Conservation (phyloP, 441 rosid species). For the Adansonia madagascariensis region DNA sequence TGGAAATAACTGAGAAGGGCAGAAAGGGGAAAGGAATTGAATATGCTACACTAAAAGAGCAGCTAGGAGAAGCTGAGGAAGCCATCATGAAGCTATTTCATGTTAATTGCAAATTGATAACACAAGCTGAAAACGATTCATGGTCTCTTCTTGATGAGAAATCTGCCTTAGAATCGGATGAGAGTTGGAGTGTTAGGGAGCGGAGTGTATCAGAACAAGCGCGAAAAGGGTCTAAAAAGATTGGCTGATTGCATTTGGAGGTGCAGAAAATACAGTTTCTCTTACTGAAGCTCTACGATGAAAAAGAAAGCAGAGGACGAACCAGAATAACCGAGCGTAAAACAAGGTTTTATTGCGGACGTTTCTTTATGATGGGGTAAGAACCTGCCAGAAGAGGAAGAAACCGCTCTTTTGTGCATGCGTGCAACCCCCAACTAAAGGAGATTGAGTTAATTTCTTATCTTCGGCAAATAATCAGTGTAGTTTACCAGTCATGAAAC, state of each 20-base stretch:
- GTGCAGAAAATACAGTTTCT: slow-evolving; percentile 85
- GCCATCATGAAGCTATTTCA: slow-evolving; percentile 62
- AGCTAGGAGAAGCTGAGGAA: slow-evolving; percentile 79
- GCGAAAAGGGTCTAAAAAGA: slow-evolving; percentile 77
- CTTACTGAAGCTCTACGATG: slow-evolving; percentile 68
- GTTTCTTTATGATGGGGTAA: slow-evolving; percentile 66
- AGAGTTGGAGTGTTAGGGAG: slow-evolving; percentile 45
- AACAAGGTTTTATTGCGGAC: slow-evolving; percentile 71
- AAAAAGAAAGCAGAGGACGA: slow-evolving; percentile 57
- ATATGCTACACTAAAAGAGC: slow-evolving; percentile 65
- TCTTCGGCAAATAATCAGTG: slow-evolving; percentile 22
- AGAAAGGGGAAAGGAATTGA: slow-evolving; percentile 65
- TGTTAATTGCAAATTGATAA: slow-evolving; percentile 55
- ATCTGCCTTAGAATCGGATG: slow-evolving; percentile 49
- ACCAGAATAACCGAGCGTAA: slow-evolving; percentile 49
- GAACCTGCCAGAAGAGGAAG: slow-evolving; percentile 53
- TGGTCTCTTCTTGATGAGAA: slow-evolving; percentile 48
- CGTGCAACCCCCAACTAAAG: slow-evolving; percentile 62
- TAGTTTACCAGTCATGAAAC: slow-evolving; percentile 9
- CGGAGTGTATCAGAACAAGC: slow-evolving; percentile 73
- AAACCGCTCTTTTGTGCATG: slow-evolving; percentile 70
- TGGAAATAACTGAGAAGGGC: slow-evolving; percentile 61
- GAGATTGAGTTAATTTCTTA: slow-evolving; percentile 44
- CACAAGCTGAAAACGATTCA: slow-evolving; percentile 51
- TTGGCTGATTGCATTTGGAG: slow-evolving; percentile 82